phyloP scores from a whole-genome alignment of 2,329 filamentous ascomycete species.

The Ambrosiella beaveri region DNA sequence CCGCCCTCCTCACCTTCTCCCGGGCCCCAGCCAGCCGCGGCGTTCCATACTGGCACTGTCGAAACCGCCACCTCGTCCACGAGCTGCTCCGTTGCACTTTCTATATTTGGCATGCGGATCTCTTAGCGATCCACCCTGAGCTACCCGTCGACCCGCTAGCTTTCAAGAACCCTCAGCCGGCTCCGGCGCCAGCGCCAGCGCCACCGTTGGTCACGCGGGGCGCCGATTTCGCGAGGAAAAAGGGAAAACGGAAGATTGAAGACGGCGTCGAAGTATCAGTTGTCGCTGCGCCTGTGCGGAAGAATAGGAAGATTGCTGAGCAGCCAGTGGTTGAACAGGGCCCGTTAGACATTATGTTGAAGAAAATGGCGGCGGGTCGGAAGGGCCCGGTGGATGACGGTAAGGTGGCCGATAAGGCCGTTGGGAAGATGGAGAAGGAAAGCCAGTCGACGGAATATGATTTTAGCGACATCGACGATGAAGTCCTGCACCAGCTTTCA shows the following conservation, averaged over 20 bases:
- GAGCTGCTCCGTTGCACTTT: background rate
- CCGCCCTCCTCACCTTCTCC: background rate
- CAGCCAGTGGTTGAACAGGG: no score
- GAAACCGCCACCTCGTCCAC: background rate
- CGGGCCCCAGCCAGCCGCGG: background rate
- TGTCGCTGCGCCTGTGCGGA: no score
- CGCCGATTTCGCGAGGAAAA: no score
- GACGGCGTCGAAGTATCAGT: no score
- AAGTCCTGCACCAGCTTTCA: slow-evolving; percentile 20
- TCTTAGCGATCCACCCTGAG: background rate
- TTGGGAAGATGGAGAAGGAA: no score
- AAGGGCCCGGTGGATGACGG: background rate
- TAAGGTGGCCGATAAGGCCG: background rate
- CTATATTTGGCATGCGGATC: background rate
- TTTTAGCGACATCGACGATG: slow-evolving; percentile 2
- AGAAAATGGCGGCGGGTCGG: no score
- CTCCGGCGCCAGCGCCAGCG: no score
- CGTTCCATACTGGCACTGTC: background rate
- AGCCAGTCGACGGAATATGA: background rate
- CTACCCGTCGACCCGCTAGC: background rate
- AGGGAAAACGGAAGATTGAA: no score
- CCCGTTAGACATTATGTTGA: no score
- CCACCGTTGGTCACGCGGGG: no score
- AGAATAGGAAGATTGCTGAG: no score
- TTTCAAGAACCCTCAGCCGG: no score